Evolutionary conservation across 805 yeast genomes (phyloP).

Genomic region (Candida michaelii): DNA sequence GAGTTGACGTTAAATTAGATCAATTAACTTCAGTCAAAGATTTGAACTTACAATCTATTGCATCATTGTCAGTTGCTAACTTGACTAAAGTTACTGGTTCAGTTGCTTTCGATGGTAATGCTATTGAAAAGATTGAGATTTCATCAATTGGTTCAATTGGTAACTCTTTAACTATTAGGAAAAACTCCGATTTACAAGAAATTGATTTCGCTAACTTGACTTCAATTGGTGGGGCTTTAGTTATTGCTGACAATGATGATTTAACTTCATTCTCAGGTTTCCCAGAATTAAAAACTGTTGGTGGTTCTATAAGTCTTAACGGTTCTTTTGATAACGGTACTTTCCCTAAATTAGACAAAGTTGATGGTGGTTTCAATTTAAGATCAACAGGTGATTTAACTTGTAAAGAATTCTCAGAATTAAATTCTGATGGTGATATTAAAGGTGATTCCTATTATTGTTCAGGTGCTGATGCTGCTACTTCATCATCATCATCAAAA

Average conservation of each 20-base stretch:
- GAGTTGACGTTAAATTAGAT: constrained; percentile 67
- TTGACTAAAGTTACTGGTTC: constrained; percentile 77
- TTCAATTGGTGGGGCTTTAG: constrained; percentile 89
- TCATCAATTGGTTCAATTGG: constrained; percentile 64
- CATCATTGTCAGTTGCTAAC: constrained; percentile 67
- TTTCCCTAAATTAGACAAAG: constrained; percentile 69
- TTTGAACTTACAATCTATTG: constrained; percentile 79
- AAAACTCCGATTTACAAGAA: constrained; percentile 71
- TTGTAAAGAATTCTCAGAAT: constrained; percentile 71
- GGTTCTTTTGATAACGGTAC: constrained; percentile 84
- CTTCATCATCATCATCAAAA: constrained; percentile 46
- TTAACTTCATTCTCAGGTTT: constrained; percentile 70
- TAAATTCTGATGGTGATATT: constrained; percentile 77
- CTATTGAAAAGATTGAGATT: constrained; percentile 56
- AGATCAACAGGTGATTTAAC: constrained; percentile 76
- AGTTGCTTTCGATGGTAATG: constrained; percentile 73
- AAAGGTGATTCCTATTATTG: constrained; percentile 88
- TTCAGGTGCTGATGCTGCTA: constrained; percentile 54
- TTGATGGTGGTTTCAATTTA: constrained; percentile 89
- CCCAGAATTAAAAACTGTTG: constrained; percentile 67
- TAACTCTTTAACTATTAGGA: constrained; percentile 71
- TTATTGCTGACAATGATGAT: constrained; percentile 78
- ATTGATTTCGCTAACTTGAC: constrained; percentile 70
- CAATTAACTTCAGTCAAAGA: constrained; percentile 82
- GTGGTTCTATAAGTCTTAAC: constrained; percentile 81